Base-by-base conservation (phyloP, 805 yeast species). In the Sporopachydermia lactativora region DNA sequence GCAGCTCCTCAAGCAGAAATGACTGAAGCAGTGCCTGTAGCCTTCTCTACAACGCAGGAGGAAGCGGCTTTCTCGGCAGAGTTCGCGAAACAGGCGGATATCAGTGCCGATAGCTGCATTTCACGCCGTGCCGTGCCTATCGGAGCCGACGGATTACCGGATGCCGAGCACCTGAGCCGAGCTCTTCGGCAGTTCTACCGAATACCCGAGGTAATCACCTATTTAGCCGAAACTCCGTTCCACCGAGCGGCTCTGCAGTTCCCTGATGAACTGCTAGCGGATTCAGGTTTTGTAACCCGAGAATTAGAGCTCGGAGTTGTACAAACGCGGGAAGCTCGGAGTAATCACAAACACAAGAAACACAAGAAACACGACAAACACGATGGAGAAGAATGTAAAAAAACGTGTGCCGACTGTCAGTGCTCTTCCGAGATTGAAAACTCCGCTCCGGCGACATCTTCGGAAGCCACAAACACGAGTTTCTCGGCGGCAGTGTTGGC, bases 241-340 rank as follows among this genome's bases (percentile, higher is more conserved):
- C 59, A 56, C 37, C 64, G 68, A 17, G 70, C 88, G 2, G 86
- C 97, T 0, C 62, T 92, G 19, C 98, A 92, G 59, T 89, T 92
- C 48, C 97, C 97, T 0, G 98, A 94, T 55, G 44, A 61, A 3
- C 60, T 88, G 31, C 72, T 92, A 1, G 67, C 76, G 35, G 96
- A 89, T 55, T 77, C 96, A 1, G 75, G 89, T 1, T 66, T 76
- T 15, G 73, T 89, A 1, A 73, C 74, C 70, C 51, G 60, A 56
- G 18, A 52, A 45, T 39, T 61, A 65, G 38, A 48, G 44, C 49
- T 46, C 34, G 36, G 39, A n/a, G 31, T 24, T 24, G 8, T 15
- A 48, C 28, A 37, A 19, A n/a, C n/a, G 8, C 2, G 24, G n/a
- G 39, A 34, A 4, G 39, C 36, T 13, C 36, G 36, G 3, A 41